Evolutionary conservation across 2,329 filamentous ascomycete genomes (phyloP), one percentile per base, ranked within the genome.

Genomic region (Pseudomassariella vexata): DNA sequence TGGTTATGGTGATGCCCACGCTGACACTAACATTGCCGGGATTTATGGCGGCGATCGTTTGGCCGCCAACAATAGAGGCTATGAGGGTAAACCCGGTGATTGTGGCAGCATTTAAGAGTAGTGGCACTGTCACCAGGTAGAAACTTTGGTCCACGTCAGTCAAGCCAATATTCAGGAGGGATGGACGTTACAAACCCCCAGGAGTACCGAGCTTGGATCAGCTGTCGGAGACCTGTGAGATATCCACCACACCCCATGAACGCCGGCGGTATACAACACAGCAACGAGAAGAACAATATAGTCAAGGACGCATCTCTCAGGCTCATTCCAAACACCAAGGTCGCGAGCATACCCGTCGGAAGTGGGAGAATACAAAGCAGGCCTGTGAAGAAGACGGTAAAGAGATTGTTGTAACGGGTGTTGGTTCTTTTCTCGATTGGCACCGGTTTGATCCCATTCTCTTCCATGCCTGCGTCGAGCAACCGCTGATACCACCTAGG

Each of bases 331-430:
- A 70, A 74, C 11, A 55, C 55, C 9, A 68, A 53, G 0, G 76
- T 77, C 7, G 70, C 74, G 14, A 76, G 59, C 53, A 76, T 72
- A 28, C 75, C 75, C 17, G 73, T 78, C 2, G 73, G 70, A 20
- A 79, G 59, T 3, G 75, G 73, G 19, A 79, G 47, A 6, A 76
- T 60, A 45, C 70, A 76, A 25, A 72, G 59, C 35, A 74, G 64
- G 37, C 73, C 66, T 14, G 70, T 73, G 46, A 77, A 75, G 62
- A 76, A 78, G 16, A 79, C 59, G 4, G 73, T 76, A 46, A 79
- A 79, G 27, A 79, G 59, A 38, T 73, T 71, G 50, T 62, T 62
- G 41, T 71, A 71, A 21, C 63, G 59, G 7, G 59, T 73, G 39
- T 71, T 63, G 2, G 64, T 76, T 24, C 75, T 61, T 38, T 72